Conservation (phyloP, 208 protist genomes). For the Trypanosoma avium region DNA sequence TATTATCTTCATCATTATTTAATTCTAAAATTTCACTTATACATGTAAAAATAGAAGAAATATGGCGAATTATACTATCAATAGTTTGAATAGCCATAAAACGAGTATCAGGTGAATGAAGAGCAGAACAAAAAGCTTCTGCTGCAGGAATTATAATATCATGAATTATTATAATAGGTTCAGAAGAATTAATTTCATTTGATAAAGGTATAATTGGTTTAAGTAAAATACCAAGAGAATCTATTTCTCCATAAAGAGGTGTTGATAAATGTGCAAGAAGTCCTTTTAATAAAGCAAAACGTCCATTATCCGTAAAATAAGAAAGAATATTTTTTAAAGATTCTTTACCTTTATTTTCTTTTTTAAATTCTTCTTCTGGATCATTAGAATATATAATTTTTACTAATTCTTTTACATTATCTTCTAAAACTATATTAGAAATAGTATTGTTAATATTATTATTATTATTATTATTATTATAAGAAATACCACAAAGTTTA, state of each 20-base stretch:
- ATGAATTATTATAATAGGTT: conserved; percentile 31
- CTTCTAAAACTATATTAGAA: no score
- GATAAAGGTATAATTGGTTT: conserved; percentile 7
- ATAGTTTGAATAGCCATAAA: conserved; percentile 92
- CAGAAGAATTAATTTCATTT: not conserved
- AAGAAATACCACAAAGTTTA: conserved; percentile 18
- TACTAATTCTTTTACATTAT: conserved; percentile 20
- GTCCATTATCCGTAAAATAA: conserved; percentile 64
- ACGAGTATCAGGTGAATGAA: conserved; percentile 78
- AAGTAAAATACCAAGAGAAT: conserved; percentile 50
- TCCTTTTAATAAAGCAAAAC: conserved; percentile 84
- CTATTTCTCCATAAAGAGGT: conserved; percentile 40
- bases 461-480: not conserved
- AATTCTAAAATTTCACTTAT: conserved; percentile 19
- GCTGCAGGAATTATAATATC: conserved; percentile 71
- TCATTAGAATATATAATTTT: conserved; percentile 26
- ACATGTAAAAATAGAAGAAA: conserved; percentile 42
- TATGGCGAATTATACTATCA: conserved; percentile 81
- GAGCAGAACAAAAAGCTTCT: conserved; percentile 40
- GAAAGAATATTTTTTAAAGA: conserved; percentile 41
- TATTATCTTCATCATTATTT: conserved; percentile 12
- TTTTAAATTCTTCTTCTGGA: conserved; percentile 1
- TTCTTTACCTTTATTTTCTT: conserved; percentile 2
- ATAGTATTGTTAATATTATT: no score
- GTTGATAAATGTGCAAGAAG: conserved; percentile 76